phyloP scores from a whole-genome alignment of 2,329 filamentous ascomycete species.

The Neonectria faginata region DNA sequence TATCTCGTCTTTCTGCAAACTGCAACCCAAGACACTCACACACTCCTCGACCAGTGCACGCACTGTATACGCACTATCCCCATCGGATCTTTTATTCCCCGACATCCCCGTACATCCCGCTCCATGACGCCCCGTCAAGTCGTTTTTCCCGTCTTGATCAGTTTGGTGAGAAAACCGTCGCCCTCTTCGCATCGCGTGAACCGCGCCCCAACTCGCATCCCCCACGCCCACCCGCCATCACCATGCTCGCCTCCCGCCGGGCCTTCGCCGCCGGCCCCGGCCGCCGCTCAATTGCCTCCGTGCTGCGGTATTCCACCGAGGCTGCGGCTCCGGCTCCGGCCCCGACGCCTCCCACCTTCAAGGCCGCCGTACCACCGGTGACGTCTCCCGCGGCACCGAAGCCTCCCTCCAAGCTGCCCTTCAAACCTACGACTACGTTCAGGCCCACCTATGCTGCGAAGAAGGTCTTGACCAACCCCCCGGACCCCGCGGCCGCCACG shows the following conservation, averaged over 20 bases:
- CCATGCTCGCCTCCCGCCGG: conserved; percentile 47
- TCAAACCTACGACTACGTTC: background rate
- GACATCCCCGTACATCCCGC: background rate
- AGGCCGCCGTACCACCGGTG: background rate
- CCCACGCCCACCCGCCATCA: conserved; percentile 12
- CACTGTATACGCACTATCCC: background rate
- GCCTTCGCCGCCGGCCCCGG: conserved; percentile 37
- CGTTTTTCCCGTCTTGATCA: background rate
- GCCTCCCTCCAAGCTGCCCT: background rate
- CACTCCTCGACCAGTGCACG: no score
- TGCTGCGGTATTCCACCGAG: conserved; percentile 43
- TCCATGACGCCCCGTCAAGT: background rate
- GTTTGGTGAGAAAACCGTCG: conserved; percentile 15
- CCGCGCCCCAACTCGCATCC: background rate
- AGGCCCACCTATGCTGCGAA: background rate
- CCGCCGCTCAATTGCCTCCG: conserved; percentile 34
- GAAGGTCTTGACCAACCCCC: background rate
- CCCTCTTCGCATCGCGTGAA: conserved; percentile 13
- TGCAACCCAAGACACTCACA: no score
- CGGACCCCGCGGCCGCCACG: background rate
- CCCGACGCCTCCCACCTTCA: background rate
- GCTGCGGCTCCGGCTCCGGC: conserved; percentile 24
- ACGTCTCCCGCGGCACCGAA: background rate
- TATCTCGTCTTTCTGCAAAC: background rate
- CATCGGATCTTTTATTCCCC: background rate